These are phyloP conservation scores for Ambrosia artemisiifolia DNA, from an alignment of 129 eudicot species.

Conservation along the genomic window DNA sequence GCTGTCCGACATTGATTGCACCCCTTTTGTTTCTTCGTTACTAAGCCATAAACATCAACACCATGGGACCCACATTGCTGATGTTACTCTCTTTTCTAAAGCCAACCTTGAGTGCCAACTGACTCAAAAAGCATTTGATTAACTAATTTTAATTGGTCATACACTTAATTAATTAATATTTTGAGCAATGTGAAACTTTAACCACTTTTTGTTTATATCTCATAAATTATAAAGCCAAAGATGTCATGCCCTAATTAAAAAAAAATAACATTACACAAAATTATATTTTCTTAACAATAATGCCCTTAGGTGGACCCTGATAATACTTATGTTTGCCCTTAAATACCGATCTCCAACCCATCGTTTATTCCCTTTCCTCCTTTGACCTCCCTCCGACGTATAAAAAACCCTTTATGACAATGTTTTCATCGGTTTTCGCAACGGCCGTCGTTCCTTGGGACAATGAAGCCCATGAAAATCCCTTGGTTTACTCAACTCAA, in stretches of 20 bases:
- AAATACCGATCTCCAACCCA: slow-evolving; percentile 57
- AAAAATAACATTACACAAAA: neutral
- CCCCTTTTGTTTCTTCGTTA: slow-evolving; percentile 58
- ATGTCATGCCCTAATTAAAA: neutral
- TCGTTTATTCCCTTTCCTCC: slow-evolving; percentile 85
- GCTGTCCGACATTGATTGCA: slow-evolving; percentile 27
- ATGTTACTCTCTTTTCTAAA: slow-evolving; percentile 42
- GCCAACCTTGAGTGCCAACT: slow-evolving; percentile 51
- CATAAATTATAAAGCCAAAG: neutral
- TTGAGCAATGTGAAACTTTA: neutral
- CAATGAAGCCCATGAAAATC: slow-evolving; percentile 24
- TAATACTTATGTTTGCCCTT: slow-evolving; percentile 25
- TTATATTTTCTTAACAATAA: slow-evolving; percentile 15
- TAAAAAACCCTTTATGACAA: slow-evolving; percentile 45
- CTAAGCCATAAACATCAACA: slow-evolving; percentile 44
- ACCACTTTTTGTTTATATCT: neutral
- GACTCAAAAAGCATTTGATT: slow-evolving; percentile 58
- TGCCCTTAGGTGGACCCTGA: slow-evolving; percentile 40
- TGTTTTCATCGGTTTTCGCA: slow-evolving; percentile 60
- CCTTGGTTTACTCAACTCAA: slow-evolving; percentile 31
- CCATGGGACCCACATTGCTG: slow-evolving; percentile 41
- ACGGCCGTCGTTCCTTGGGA: slow-evolving; percentile 50
- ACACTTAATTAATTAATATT: slow-evolving; percentile 19
- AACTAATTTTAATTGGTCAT: too few relatives aligned
- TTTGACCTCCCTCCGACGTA: slow-evolving; percentile 36